Evolutionary conservation across 169 alveolate species (phyloP).

Genomic region (Plasmodium relictum): DNA sequence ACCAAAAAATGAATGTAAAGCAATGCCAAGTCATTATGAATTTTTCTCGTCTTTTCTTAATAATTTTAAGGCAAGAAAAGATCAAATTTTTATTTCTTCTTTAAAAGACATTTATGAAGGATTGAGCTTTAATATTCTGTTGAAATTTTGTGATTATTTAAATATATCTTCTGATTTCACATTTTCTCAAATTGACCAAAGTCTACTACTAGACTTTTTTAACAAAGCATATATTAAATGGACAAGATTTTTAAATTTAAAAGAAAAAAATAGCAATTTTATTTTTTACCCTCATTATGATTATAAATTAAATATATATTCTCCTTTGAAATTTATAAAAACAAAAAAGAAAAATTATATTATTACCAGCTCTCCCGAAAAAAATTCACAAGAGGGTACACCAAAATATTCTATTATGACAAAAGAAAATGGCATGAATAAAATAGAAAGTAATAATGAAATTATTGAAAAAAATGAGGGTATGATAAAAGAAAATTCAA

Average conservation of each 20-base stretch:
- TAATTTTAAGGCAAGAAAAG: slow-evolving; percentile 58
- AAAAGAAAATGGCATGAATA: background rate
- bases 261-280: slow-evolving; percentile 31
- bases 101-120: slow-evolving; percentile 66
- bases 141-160: slow-evolving; percentile 44
- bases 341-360: background rate
- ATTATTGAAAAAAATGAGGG: background rate
- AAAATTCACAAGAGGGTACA: background rate
- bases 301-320: slow-evolving; percentile 26
- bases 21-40: slow-evolving; percentile 72
- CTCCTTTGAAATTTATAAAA: slow-evolving; percentile 29
- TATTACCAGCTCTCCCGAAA: background rate
- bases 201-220: slow-evolving; percentile 43
- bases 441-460: background rate
- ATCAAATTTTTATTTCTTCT: slow-evolving; percentile 58
- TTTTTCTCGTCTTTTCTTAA: slow-evolving; percentile 58
- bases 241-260: slow-evolving; percentile 59
- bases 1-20: slow-evolving; percentile 57
- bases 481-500: background rate
- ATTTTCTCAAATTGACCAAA: slow-evolving; percentile 53
- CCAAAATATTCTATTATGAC: background rate
- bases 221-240: slow-evolving; percentile 70
- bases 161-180: slow-evolving; percentile 32
- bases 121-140: slow-evolving; percentile 35
- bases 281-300: slow-evolving; percentile 57